A percentile compares a stretch with the other conserved stretches of the same genome.
These are phyloP conservation scores for Trametes meyenii DNA, from an alignment of 768 basidiomycete genomes.

Conservation along the genomic window DNA sequence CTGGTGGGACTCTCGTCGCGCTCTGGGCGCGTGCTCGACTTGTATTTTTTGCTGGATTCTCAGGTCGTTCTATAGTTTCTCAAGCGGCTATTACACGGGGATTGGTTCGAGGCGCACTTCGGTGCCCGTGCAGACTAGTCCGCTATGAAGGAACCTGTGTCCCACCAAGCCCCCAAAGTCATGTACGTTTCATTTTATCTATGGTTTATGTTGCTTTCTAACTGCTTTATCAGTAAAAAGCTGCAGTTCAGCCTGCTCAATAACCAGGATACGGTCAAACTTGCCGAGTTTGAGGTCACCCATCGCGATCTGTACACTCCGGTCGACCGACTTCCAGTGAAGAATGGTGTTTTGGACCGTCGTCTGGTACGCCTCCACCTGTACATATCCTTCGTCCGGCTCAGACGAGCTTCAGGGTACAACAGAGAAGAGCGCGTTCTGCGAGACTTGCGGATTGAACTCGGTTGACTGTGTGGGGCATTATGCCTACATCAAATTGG, in stretches of 20 bases:
- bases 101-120: background rate
- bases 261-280: slow-evolving; percentile 92
- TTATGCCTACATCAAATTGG: slow-evolving; percentile 97
- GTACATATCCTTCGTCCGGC: background rate
- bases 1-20: too few relatives aligned
- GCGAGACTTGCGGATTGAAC: slow-evolving; percentile 92
- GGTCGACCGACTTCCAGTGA: slow-evolving; percentile 81
- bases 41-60: background rate
- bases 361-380: slow-evolving; percentile 59
- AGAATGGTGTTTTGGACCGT: slow-evolving; percentile 90
- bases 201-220: background rate
- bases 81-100: too few relatives aligned
- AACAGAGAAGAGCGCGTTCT: slow-evolving; percentile 88
- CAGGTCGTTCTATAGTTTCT: too few relatives aligned
- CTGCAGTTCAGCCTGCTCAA: slow-evolving; percentile 94
- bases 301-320: slow-evolving; percentile 90
- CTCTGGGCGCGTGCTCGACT: background rate
- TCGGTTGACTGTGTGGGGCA: slow-evolving; percentile 97
- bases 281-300: slow-evolving; percentile 96
- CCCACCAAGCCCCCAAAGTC: slow-evolving; percentile 79
- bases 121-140: background rate
- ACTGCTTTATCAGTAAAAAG: slow-evolving; percentile 66
- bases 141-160: slow-evolving; percentile 80
- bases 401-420: slow-evolving; percentile 65
- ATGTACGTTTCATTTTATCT: slow-evolving; percentile 53